A percentile compares a stretch with the other conserved stretches of the same genome.
Conservation (phyloP, 169 alveolate species). For the Amoebophrya sp. region DNA sequence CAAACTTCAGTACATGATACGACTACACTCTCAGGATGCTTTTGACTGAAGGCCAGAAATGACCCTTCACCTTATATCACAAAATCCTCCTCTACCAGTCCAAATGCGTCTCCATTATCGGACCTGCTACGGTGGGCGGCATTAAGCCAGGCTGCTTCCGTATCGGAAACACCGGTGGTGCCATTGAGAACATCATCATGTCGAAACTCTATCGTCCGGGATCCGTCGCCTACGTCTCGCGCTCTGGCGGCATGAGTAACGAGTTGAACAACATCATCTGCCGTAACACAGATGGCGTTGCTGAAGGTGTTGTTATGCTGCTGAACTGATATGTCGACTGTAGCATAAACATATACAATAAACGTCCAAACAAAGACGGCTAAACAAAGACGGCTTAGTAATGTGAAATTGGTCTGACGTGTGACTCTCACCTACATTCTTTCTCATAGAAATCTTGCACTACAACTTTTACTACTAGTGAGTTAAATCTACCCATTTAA, state of each 20-base stretch:
- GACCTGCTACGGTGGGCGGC: slow-evolving; percentile 59
- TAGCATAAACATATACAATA: neutral
- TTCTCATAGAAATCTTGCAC: neutral
- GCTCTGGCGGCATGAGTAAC: slow-evolving; percentile 56
- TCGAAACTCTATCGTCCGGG: slow-evolving; percentile 56
- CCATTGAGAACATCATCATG: slow-evolving; percentile 56
- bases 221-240: slow-evolving; percentile 54
- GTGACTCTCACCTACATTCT: neutral
- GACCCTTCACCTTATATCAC: too few relatives aligned
- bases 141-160: slow-evolving; percentile 56
- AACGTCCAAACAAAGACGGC: neutral
- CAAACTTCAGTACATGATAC: too few relatives aligned
- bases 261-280: slow-evolving; percentile 54
- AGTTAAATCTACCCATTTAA: too few relatives aligned
- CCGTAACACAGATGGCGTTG: slow-evolving; percentile 47
- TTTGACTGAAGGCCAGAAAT: too few relatives aligned
- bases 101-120: slow-evolving; percentile 47
- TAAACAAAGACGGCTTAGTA: neutral
- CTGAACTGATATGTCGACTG: neutral
- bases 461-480: too few relatives aligned
- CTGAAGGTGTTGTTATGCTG: slow-evolving; percentile 47
- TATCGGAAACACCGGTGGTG: slow-evolving; percentile 57
- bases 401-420: too few relatives aligned
- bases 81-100: too few relatives aligned
- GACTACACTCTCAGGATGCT: too few relatives aligned